Conservation (phyloP, 176 grass and related monocot species). For the Oryza glaberrima region DNA sequence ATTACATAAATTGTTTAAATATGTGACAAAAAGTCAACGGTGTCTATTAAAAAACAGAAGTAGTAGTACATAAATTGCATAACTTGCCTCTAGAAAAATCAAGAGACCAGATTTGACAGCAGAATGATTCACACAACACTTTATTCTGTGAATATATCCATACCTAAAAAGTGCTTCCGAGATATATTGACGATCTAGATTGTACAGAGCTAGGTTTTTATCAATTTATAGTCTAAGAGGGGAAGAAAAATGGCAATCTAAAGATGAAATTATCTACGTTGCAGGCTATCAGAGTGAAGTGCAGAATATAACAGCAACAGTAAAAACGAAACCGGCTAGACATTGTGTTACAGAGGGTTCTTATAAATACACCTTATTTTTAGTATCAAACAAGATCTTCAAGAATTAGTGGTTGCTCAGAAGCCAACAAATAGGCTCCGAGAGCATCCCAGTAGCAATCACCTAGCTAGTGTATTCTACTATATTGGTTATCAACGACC, state of each 20-base stretch:
- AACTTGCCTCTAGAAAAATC: not conserved
- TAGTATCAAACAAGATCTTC: not conserved
- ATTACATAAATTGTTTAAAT: no score
- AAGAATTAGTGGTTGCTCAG: slow-evolving; percentile 36
- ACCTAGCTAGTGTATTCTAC: slow-evolving; percentile 1
- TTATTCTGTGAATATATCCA: not conserved
- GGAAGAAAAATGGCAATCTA: not conserved
- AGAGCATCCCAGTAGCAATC: slow-evolving; percentile 4
- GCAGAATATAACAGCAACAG: not conserved
- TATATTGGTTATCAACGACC: slow-evolving; percentile 30
- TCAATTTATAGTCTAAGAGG: not conserved
- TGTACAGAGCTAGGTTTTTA: not conserved
- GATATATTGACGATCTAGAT: no score
- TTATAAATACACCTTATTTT: slow-evolving; percentile 20
- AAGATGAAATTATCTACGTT: not conserved
- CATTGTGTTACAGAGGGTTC: not conserved
- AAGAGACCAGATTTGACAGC: not conserved
- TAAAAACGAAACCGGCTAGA: slow-evolving; percentile 12
- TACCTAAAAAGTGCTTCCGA: no score
- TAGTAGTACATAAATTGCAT: not conserved
- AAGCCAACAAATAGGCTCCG: slow-evolving; percentile 23
- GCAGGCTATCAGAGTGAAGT: not conserved
- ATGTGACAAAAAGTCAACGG: no score
- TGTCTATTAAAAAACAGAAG: no score
- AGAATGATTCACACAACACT: not conserved